Conservation (phyloP, 768 basidiomycete species). For the Lentinula boryana region DNA sequence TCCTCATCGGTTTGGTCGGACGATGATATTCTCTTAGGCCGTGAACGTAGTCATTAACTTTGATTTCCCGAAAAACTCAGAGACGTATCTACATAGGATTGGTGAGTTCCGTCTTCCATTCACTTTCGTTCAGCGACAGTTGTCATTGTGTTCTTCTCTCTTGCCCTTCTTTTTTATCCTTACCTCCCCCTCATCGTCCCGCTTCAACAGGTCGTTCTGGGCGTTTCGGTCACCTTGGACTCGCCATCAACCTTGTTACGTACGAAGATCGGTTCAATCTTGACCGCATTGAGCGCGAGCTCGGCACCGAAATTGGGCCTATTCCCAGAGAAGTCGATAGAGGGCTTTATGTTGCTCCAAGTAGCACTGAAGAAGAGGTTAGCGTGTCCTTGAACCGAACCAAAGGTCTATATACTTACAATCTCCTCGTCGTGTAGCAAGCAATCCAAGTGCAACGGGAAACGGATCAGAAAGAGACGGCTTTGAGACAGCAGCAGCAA, state of each 20-base stretch:
- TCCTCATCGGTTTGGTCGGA: not conserved
- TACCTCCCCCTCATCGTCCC: too few relatives aligned
- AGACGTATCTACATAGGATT: conserved; percentile 98
- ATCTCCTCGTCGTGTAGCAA: not conserved
- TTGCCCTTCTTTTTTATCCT: not conserved
- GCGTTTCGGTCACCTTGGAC: conserved; percentile 93
- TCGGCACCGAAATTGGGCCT: conserved; percentile 96
- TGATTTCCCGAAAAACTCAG: conserved; percentile 98
- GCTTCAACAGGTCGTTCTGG: conserved; percentile 74
- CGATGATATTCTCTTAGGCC: conserved; percentile 43
- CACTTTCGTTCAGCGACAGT: not conserved
- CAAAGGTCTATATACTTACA: not conserved
- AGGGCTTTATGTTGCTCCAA: conserved; percentile 87
- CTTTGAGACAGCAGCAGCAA: conserved; percentile 14
- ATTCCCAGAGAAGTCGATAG: conserved; percentile 91
- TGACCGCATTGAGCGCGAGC: conserved; percentile 96
- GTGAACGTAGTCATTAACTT: conserved; percentile 99
- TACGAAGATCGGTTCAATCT: conserved; percentile 98
- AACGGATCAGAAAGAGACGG: conserved; percentile 13
- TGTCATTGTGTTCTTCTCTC: not conserved
- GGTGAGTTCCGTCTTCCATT: not conserved
- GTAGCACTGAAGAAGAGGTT: conserved; percentile 29
- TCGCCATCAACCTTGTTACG: conserved; percentile 97
- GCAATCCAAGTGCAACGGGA: conserved; percentile 8
- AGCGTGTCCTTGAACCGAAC: conserved; percentile 18